A percentile compares a stretch with the other conserved stretches of the same genome.
These are phyloP conservation scores for Gyromitra esculenta DNA, from an alignment of 2,329 filamentous ascomycete genomes.

Conservation along the genomic window DNA sequence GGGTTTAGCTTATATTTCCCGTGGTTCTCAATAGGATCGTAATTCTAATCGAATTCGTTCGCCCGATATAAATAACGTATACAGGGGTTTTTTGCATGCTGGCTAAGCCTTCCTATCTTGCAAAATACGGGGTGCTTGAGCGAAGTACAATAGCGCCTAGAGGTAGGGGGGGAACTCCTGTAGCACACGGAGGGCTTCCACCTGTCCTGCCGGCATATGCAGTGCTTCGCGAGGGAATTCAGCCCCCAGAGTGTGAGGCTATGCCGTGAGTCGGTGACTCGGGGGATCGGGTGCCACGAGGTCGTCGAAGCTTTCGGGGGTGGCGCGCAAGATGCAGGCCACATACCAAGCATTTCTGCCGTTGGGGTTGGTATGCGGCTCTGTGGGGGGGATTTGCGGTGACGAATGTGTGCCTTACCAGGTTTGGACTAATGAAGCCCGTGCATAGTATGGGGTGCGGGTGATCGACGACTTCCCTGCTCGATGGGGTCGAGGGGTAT, in stretches of 20 bases:
- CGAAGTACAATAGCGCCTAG: not conserved
- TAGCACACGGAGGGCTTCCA: slow-evolving; percentile 24
- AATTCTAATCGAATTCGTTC: not conserved
- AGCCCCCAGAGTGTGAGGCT: slow-evolving; percentile 21
- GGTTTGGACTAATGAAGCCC: slow-evolving; percentile 33
- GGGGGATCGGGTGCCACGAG: not conserved
- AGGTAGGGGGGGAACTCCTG: not conserved
- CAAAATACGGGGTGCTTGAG: slow-evolving; percentile 5
- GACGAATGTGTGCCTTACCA: slow-evolving; percentile 41
- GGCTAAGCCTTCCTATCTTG: not conserved
- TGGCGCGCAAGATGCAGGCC: not conserved
- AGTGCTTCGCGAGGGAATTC: slow-evolving; percentile 7
- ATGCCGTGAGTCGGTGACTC: slow-evolving; percentile 15
- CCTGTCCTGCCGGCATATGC: slow-evolving; percentile 18
- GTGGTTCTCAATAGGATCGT: not conserved
- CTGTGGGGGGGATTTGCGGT: slow-evolving; percentile 29
- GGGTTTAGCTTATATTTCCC: not conserved
- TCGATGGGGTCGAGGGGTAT: slow-evolving; percentile 28
- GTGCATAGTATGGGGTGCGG: slow-evolving; percentile 37
- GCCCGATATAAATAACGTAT: too few relatives aligned
- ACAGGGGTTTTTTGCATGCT: too few relatives aligned
- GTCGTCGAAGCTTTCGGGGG: not conserved
- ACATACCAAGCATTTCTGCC: slow-evolving; percentile 27
- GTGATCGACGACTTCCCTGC: slow-evolving; percentile 48
- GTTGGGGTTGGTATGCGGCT: slow-evolving; percentile 45